Conservation (phyloP, 2,329 filamentous ascomycete species). For the Beauveria sp. region DNA sequence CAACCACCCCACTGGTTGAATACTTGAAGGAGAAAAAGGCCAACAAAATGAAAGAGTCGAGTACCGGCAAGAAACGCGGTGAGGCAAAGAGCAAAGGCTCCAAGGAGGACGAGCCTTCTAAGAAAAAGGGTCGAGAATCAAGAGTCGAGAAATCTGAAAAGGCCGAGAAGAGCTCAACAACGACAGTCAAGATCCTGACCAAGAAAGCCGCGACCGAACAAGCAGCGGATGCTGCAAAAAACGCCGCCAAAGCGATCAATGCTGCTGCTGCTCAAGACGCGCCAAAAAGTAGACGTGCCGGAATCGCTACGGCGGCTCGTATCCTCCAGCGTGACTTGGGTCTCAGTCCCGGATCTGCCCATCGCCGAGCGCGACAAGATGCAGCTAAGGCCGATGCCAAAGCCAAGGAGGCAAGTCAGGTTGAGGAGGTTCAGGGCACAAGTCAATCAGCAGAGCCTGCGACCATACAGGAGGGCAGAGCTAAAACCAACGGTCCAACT, state of each 20-base stretch:
- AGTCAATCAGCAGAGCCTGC: background rate
- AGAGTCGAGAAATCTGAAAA: slow-evolving; percentile 28
- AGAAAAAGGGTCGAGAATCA: slow-evolving; percentile 56
- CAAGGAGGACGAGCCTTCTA: slow-evolving; percentile 43
- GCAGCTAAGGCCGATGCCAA: slow-evolving; percentile 46
- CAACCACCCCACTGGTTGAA: slow-evolving; percentile 82
- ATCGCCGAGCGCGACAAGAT: slow-evolving; percentile 52
- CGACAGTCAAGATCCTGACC: slow-evolving; percentile 56
- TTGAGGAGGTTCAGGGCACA: background rate
- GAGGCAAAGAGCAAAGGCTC: slow-evolving; percentile 43
- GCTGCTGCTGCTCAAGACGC: slow-evolving; percentile 24
- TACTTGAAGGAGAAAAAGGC: slow-evolving; percentile 89
- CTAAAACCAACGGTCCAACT: slow-evolving; percentile 14
- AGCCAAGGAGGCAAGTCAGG: slow-evolving; percentile 15
- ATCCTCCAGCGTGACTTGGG: slow-evolving; percentile 60
- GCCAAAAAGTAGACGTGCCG: slow-evolving; percentile 50
- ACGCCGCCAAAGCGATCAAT: slow-evolving; percentile 29
- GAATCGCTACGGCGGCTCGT: slow-evolving; percentile 56
- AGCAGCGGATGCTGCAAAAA: slow-evolving; percentile 38
- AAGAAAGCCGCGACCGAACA: slow-evolving; percentile 48
- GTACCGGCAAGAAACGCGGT: slow-evolving; percentile 37
- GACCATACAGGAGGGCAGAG: slow-evolving; percentile 13
- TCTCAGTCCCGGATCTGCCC: slow-evolving; percentile 54
- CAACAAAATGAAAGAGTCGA: slow-evolving; percentile 55
- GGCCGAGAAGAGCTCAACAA: slow-evolving; percentile 30